Conservation (phyloP, 148 eudicot species). For the Rhododendron molle region DNA sequence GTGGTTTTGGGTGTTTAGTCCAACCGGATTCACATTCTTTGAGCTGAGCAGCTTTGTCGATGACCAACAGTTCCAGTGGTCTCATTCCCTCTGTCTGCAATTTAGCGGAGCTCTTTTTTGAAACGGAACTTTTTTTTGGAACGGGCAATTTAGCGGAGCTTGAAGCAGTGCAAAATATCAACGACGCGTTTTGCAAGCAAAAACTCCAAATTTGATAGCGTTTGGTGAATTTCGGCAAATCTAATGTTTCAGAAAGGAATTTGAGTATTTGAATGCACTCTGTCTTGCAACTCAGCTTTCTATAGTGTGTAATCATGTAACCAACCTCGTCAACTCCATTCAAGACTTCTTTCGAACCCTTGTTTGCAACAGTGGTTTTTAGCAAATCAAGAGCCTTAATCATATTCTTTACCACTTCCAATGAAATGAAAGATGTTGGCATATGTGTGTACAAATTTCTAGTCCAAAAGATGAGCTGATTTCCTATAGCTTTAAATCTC, state of each 20-base stretch:
- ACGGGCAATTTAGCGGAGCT: constrained; percentile 17
- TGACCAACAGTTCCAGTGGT: constrained; percentile 25
- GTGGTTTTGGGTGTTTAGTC: no score
- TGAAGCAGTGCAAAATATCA: constrained; percentile 58
- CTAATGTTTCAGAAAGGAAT: constrained; percentile 14
- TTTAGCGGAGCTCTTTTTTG: no score
- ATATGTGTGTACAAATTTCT: constrained; percentile 46
- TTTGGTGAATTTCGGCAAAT: background rate
- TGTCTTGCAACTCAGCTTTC: background rate
- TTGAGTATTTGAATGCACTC: constrained; percentile 24
- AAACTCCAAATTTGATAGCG: constrained; percentile 3
- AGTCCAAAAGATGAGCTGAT: constrained; percentile 18
- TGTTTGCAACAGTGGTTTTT: constrained; percentile 2
- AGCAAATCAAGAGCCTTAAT: constrained; percentile 24
- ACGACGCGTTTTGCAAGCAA: constrained; percentile 34
- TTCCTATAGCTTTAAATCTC: constrained; percentile 21
- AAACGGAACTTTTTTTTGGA: no score
- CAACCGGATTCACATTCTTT: constrained; percentile 66
- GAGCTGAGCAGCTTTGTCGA: constrained; percentile 67
- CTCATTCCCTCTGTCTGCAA: background rate
- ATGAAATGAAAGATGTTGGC: constrained; percentile 38
- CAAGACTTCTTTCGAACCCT: constrained; percentile 12
- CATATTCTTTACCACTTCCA: constrained; percentile 26
- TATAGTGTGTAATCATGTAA: background rate
- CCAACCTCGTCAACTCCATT: constrained; percentile 1